Percentiles rank a stretch among this genome's conserved stretches.
phyloP scores from a whole-genome alignment of 2,329 filamentous ascomycete species.

The Fusarium nurragi region DNA sequence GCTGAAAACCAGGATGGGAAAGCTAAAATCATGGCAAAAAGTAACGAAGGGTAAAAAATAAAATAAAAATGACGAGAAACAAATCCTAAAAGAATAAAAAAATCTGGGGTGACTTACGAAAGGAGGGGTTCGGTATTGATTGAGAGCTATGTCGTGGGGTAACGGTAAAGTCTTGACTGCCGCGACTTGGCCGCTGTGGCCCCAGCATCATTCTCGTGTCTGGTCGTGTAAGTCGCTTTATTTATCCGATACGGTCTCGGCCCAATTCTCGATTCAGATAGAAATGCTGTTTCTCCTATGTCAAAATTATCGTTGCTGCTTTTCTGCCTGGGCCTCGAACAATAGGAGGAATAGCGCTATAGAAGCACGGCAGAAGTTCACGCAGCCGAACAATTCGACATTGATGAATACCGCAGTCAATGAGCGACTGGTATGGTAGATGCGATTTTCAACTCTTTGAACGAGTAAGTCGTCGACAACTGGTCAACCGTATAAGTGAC shows the following conservation, averaged over 20 bases:
- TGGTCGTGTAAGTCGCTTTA: slow-evolving; percentile 16
- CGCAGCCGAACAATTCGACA: neutral
- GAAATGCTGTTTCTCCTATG: neutral
- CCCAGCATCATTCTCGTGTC: slow-evolving; percentile 24
- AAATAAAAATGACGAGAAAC: neutral
- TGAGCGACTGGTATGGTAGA: neutral
- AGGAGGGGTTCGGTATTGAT: slow-evolving; percentile 59
- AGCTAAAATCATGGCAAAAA: neutral
- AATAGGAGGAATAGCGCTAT: neutral
- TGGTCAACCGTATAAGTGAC: slow-evolving; percentile 28
- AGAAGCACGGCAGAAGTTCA: neutral
- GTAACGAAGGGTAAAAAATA: slow-evolving; percentile 2
- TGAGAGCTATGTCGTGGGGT: slow-evolving; percentile 29
- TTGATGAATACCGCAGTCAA: neutral
- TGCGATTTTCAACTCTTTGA: neutral
- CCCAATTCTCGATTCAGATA: neutral
- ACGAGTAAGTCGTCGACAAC: neutral
- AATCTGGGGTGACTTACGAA: slow-evolving; percentile 56
- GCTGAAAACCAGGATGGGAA: slow-evolving; percentile 7
- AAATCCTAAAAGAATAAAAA: neutral
- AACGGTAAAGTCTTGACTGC: slow-evolving; percentile 26
- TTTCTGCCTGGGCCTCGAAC: neutral
- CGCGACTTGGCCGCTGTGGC: slow-evolving; percentile 32
- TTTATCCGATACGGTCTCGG: neutral
- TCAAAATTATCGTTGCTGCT: neutral